Percentiles rank a stretch among this genome's conserved stretches.
Evolutionary conservation across 208 protist genomes (phyloP).

Genomic region (Willaertia magna): DNA sequence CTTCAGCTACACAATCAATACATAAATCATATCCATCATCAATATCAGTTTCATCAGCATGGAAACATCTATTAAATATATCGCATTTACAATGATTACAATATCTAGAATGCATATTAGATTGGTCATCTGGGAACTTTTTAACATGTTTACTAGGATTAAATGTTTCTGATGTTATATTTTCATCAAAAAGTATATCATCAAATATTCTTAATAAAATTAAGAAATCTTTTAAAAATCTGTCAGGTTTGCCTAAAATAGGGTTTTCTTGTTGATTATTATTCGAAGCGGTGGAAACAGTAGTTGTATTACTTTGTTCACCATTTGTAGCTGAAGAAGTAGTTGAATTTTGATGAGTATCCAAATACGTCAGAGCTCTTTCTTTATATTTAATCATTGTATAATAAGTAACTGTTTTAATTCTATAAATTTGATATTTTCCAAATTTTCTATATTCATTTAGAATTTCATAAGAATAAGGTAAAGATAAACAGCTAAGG

Average conservation of each 20-base stretch:
- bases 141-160: background rate
- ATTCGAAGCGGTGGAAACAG: no score
- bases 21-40: background rate
- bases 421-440: slow-evolving; percentile 7
- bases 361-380: no score
- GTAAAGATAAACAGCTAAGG: background rate
- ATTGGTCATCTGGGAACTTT: background rate
- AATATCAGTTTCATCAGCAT: background rate
- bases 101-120: background rate
- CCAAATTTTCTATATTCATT: background rate
- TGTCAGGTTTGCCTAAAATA: background rate
- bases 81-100: background rate
- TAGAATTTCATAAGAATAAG: background rate
- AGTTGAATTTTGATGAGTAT: no score
- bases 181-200: background rate
- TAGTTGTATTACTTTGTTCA: no score
- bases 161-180: background rate
- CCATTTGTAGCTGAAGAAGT: no score
- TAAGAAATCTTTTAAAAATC: background rate
- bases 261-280: background rate
- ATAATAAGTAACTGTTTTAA: background rate
- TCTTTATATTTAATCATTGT: background rate
- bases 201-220: background rate
- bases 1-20: background rate
- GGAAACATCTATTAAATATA: slow-evolving; percentile 1